Evolutionary conservation across 2,329 filamentous ascomycete species (phyloP).

Genomic region (Clarireedia homoeocarpa): DNA sequence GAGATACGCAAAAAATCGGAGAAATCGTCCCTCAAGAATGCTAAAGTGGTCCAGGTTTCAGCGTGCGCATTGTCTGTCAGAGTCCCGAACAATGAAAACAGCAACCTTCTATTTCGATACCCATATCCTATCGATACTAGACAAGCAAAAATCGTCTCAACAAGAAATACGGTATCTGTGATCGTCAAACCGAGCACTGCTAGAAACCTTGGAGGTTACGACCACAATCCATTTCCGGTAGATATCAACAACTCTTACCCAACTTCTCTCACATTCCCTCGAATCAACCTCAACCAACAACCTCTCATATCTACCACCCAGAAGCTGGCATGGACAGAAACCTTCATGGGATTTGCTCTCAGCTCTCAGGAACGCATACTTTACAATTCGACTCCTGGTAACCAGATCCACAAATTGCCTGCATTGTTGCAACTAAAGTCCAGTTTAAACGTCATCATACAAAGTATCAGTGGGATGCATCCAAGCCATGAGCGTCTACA

Average conservation of each 20-base stretch:
- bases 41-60: background rate
- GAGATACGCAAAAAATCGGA: background rate
- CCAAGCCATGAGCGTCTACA: too few species aligned
- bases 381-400: background rate
- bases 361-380: background rate
- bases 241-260: background rate
- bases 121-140: background rate
- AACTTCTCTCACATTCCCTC: background rate
- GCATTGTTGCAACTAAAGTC: too few species aligned
- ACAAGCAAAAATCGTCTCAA: background rate
- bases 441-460: too few species aligned
- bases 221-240: background rate
- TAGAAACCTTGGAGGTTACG: background rate
- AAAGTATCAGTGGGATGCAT: background rate
- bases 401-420: background rate
- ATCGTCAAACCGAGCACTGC: background rate
- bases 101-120: background rate
- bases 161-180: background rate
- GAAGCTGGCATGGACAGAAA: background rate
- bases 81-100: background rate
- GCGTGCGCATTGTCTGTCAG: background rate
- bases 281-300: background rate
- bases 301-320: background rate
- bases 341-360: background rate
- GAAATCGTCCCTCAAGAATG: background rate